phyloP scores from a whole-genome alignment of 2,329 filamentous ascomycete species.

The Fusarium sacchari region DNA sequence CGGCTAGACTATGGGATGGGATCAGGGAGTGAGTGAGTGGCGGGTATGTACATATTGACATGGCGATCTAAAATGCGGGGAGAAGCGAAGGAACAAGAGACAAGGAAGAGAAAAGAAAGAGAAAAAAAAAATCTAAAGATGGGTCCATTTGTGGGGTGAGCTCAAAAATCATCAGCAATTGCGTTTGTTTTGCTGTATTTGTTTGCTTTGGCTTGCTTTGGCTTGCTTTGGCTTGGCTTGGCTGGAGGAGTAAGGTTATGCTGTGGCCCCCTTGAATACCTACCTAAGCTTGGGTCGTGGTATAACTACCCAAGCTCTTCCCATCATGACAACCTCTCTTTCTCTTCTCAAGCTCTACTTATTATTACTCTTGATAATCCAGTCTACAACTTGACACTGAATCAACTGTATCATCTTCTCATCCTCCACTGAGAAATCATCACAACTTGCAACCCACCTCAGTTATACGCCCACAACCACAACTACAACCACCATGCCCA shows the following conservation, averaged over 20 bases:
- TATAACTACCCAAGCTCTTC: constrained; percentile 39
- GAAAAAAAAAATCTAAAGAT: neutral
- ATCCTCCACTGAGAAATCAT: neutral
- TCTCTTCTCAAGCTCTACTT: constrained; percentile 2
- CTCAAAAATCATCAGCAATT: constrained; percentile 18
- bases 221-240: neutral
- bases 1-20: neutral
- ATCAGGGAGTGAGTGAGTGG: neutral
- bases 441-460: constrained; percentile 5
- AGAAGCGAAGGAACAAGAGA: constrained; percentile 5
- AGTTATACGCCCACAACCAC: constrained; percentile 15
- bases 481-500: constrained; percentile 41
- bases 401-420: neutral
- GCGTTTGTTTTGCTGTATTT: constrained; percentile 22
- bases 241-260: neutral
- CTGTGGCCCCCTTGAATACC: constrained; percentile 1
- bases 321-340: constrained; percentile 37
- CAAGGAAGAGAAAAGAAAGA: neutral
- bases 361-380: neutral
- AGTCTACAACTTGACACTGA: neutral
- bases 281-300: constrained; percentile 6
- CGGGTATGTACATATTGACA: constrained; percentile 7
- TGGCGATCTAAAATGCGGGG: constrained; percentile 37
- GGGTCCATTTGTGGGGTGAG: constrained; percentile 41
- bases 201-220: neutral